Evolutionary conservation across 1,284 basidiomycete genomes (phyloP), one percentile per base, ranked within the genome.

Genomic region (Ustilago trichophora): DNA sequence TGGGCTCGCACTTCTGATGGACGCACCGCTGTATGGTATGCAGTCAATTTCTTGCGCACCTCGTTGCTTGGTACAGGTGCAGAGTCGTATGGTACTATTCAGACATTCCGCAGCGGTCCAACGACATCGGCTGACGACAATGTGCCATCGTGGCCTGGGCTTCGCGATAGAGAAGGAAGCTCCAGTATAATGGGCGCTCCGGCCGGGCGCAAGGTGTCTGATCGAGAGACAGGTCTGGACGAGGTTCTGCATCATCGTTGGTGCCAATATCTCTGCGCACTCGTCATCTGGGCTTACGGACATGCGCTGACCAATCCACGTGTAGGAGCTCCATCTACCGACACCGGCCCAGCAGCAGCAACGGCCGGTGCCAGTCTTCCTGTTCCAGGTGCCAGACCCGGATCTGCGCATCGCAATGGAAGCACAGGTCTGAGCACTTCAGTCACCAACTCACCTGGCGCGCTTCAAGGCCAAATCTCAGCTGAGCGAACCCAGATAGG

Each of bases 241-340:
- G 71, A 73, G 24, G 54, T 73, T 8, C 35, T 73, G 34, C 72
- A 70, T 47, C 70, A 75, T 44, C 65, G 60, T 25, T 73, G 66
- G 70, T 57, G 62, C 29, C 72, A 74, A 40, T 74, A 74, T 29
- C 32, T 69, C 0, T 74, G 72, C 29, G 64, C 72, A 21, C 59
- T 74, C 11, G 59, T 72, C 43, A 63, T 72, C 24, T 74, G 72
- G 72, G 72, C 67, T 0, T 74, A 74, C 19, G 67, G 68, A 13
- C 68, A 74, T 27, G 72, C 72, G 3, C 37, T 72, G 15, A 50
- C 69, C n/a, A 53, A 26, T 11, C 69, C 65, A 6, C 59, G 66
- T 19, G 29, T 21, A 6, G 45, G 32, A 24, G 6, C 50, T 4
- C 40, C 48, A 12, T 42, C 42, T 9, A 36, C 25, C 24, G 60